Evolutionary conservation across 2,329 filamentous ascomycete genomes (phyloP), one percentile per base, ranked within the genome.

Genomic region (Ophiocordyceps camponoti-saundersi): DNA sequence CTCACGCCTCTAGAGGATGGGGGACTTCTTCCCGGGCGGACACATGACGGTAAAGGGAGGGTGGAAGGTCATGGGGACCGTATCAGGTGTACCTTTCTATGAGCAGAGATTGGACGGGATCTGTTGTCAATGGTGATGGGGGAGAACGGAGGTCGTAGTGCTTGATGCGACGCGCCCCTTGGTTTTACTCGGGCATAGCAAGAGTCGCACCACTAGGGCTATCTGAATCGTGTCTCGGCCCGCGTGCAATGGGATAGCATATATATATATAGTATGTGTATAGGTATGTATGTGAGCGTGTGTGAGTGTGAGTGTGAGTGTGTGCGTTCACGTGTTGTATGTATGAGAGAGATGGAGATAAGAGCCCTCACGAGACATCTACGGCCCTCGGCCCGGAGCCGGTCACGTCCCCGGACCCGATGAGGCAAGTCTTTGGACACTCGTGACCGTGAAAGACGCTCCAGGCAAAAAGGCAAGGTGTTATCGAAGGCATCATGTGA

Each of bases 1-100:
- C 62, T 80, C 77, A 55, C 75, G 74, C 59, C 68, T 82, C 65
- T 82, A 79, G 71, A 53, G 48, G 34, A 45, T 11, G 3, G 30
- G 10, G 3, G 11, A 3, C 11, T 32, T 12, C 3, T 32, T 11
- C 15, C 30, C 11, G 10, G 11, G 11, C 11, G 30, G 13, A 39
- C 34, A 39, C 34, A 39, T 39, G 34, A 39, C 15, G 34, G 15
- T 10, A 18, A n/a, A n/a, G 16, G 15, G 16, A 7, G 11, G 18
- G 34, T 15, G 34, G 30, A 32, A 15, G 34, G 34, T 39, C 34
- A 39, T 39, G 34, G n/a, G 34, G 34, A 18, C 34, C 18, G 34
- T 39, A 39, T 39, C 34, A 39, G 34, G 34, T 39, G 34, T 16
- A 5, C 23, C 23, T 26, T 26, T 26, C 23, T 26, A 26, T 26